phyloP scores from a whole-genome alignment of 768 basidiomycete genomes.

The Xanthoconium purpureum region DNA sequence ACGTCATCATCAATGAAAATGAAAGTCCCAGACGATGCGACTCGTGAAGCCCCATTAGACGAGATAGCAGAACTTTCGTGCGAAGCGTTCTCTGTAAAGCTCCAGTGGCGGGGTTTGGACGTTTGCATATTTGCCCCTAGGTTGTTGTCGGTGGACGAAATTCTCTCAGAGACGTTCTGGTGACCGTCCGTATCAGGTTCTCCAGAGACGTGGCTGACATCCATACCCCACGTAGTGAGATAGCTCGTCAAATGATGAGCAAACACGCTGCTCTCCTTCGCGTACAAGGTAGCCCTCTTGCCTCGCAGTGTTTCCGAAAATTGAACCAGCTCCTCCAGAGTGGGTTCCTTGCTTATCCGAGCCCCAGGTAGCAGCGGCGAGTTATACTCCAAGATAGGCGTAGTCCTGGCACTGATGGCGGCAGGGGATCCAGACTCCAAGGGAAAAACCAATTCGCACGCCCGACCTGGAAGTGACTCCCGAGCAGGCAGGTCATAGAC shows the following conservation, averaged over 20 bases:
- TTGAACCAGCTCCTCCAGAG: constrained; percentile 67
- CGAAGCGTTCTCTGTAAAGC: constrained; percentile 9
- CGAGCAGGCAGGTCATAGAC: constrained; percentile 41
- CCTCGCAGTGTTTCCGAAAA: constrained; percentile 85
- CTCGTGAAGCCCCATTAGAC: constrained; percentile 25
- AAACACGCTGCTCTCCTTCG: constrained; percentile 82
- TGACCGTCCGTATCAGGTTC: constrained; percentile 51
- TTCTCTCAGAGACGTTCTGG: constrained; percentile 18
- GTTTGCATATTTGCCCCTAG: constrained; percentile 1
- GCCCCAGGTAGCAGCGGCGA: constrained; percentile 48
- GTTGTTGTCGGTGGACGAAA: constrained; percentile 7
- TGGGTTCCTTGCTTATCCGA: constrained; percentile 65
- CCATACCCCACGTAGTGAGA: constrained; percentile 93
- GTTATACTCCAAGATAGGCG: constrained; percentile 46
- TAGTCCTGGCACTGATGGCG: constrained; percentile 36
- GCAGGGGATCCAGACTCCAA: constrained; percentile 59
- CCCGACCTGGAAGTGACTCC: constrained; percentile 43
- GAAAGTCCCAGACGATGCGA: constrained; percentile 48
- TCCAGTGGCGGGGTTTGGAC: constrained; percentile 25
- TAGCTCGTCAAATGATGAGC: constrained; percentile 92
- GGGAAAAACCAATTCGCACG: constrained; percentile 63
- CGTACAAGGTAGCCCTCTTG: constrained; percentile 79
- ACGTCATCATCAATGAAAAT: constrained; percentile 94
- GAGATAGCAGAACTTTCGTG: constrained; percentile 20
- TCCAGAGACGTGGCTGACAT: constrained; percentile 75